These are phyloP conservation scores for Chlorella sp. DNA, from an alignment of 139 green algal genomes.

Conservation along the genomic window DNA sequence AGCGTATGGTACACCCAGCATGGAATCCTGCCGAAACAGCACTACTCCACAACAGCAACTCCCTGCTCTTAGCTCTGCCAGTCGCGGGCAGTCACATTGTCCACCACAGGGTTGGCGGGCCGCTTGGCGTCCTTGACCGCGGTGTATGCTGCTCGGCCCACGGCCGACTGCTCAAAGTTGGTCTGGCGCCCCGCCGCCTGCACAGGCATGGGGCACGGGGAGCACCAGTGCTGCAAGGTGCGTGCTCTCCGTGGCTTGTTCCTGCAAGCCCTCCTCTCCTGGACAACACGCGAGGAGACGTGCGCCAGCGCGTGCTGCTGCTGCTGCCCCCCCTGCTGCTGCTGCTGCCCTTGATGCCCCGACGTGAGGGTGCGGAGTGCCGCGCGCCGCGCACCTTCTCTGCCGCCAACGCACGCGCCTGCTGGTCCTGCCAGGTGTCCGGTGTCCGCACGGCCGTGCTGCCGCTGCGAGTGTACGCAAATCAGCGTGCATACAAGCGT, in stretches of 20 bases:
- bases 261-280: not conserved
- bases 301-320: not conserved
- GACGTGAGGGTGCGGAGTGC: too few relatives aligned
- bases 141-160: not conserved
- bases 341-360: not conserved
- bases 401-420: constrained; percentile 19
- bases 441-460: not conserved
- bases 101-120: too few relatives aligned
- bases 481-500: too few relatives aligned
- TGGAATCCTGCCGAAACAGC: too few relatives aligned
- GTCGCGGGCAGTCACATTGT: too few relatives aligned
- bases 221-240: not conserved
- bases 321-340: not conserved
- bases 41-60: too few relatives aligned
- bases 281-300: not conserved
- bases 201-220: not conserved
- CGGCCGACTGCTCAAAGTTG: not conserved
- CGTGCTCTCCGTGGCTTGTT: too few relatives aligned
- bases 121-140: too few relatives aligned
- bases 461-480: too few relatives aligned
- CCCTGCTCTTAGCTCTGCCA: too few relatives aligned
- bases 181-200: too few relatives aligned
- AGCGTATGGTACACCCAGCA: too few relatives aligned
- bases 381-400: constrained; percentile 18
- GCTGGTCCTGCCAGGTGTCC: constrained; percentile 16